These are phyloP conservation scores for Lineolata rhizophorae DNA, from an alignment of 495 filamentous ascomycete species.

Conservation along the genomic window DNA sequence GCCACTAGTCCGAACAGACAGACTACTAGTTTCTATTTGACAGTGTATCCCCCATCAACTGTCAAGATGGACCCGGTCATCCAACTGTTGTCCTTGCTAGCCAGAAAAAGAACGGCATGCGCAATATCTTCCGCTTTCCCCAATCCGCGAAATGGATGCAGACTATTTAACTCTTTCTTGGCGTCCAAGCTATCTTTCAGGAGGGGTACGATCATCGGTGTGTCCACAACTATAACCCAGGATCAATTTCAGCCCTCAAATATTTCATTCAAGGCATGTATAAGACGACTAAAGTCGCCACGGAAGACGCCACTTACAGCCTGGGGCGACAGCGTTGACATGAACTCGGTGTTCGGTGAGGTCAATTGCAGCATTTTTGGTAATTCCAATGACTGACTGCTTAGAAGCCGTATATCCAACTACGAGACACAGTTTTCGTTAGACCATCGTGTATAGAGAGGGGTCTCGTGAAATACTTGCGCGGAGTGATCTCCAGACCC, in stretches of 20 bases:
- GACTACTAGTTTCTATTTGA: too few species aligned
- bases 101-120: constrained; percentile 2
- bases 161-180: constrained; percentile 2
- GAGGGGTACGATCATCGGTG: constrained; percentile 1
- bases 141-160: constrained; percentile 1
- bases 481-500: neutral
- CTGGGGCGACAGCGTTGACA: constrained; percentile 4
- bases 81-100: neutral
- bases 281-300: neutral
- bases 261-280: neutral
- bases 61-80: neutral
- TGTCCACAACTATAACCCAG: constrained; percentile 1
- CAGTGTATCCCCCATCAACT: neutral
- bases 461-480: neutral
- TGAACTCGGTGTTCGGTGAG: constrained; percentile 1
- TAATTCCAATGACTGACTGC: constrained; percentile 1
- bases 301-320: constrained; percentile 1
- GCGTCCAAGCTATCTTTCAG: constrained; percentile 1
- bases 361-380: constrained; percentile 1
- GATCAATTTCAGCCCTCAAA: neutral
- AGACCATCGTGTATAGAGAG: constrained; percentile 26
- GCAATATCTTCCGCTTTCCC: constrained; percentile 3
- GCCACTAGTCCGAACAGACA: too few species aligned
- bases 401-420: constrained; percentile 1
- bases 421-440: too few species aligned